Base-by-base conservation (phyloP, 768 basidiomycete species). In the Boletus subcaerulescens region DNA sequence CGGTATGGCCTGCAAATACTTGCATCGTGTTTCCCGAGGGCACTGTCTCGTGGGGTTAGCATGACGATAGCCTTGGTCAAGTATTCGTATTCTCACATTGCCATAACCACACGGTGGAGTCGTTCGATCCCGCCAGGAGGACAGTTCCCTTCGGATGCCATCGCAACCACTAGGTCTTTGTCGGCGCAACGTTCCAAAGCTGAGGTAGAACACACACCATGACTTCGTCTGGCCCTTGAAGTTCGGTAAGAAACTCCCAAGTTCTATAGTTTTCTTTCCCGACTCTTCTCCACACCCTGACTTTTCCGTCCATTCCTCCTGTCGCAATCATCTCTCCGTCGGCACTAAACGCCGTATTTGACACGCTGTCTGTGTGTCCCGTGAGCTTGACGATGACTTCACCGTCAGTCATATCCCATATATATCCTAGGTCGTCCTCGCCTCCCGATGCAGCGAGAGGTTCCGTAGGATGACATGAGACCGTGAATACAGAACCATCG, bases 281-380 rank as follows among this genome's bases (percentile, higher is more conserved):
- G 14, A 93, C 88, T 63, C 93, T 78, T 66, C 88, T 76, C 97
- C 97, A 99, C 57, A 99, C 75, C 57, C 95, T 79, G 38, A 98
- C 87, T 68, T 85, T 87, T 10, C 97, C 97, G 65, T 99, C 97
- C 97, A 99, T 98, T 0, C 97, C 97, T 11, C 96, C 97, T 0
- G 95, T 97, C 15, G 95, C 86, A 53, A 95, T 79, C 81, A 97
- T 80, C 73, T 97, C 89, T 3, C 97, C 97, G 67, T 98, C 96
- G 1, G 76, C 63, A 68, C 85, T 96, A 81, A 91, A 99, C 20
- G 79, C 86, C 4, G 81, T 79, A 50, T 78, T 78, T 5, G 86
- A 85, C 45, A 99, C 93, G 58, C 92, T 94, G 68, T 99, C 97
- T 8, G 86, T 84, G 71, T 99, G 97, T 3, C 97, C 97, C 0